phyloP scores from a whole-genome alignment of 768 basidiomycete species.

The Pleurotus giganteus region DNA sequence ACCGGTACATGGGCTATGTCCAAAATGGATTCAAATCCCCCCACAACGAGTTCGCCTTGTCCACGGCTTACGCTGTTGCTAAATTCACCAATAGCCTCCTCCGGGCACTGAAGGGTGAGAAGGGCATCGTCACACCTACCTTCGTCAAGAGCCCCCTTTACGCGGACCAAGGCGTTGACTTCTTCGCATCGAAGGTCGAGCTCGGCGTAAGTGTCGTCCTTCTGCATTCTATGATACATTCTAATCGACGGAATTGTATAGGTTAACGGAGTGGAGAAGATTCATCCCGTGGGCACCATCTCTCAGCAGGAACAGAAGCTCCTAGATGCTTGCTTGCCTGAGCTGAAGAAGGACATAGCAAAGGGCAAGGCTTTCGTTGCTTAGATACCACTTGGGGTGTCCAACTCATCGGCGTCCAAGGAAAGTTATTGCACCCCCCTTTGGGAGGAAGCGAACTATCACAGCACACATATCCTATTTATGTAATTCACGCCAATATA shows the following conservation, averaged over 20 bases:
- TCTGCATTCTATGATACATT: too few relatives aligned
- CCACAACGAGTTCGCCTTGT: slow-evolving; percentile 96
- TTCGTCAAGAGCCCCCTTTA: slow-evolving; percentile 90
- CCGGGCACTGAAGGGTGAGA: slow-evolving; percentile 84
- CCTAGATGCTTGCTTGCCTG: slow-evolving; percentile 83
- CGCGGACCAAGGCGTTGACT: slow-evolving; percentile 82
- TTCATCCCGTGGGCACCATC: slow-evolving; percentile 79
- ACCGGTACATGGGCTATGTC: slow-evolving; percentile 73
- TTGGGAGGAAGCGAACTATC: too few relatives aligned
- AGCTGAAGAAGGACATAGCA: slow-evolving; percentile 97
- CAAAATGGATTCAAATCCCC: slow-evolving; percentile 97
- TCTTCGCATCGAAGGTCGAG: slow-evolving; percentile 93
- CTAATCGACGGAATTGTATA: too few relatives aligned
- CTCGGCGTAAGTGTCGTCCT: slow-evolving; percentile 68
- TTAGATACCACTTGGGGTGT: too few relatives aligned
- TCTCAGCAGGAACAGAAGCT: slow-evolving; percentile 83
- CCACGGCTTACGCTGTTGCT: slow-evolving; percentile 94
- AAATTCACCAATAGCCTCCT: slow-evolving; percentile 85
- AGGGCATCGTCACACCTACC: slow-evolving; percentile 79
- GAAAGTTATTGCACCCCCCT: too few relatives aligned
- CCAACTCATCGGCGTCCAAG: too few relatives aligned
- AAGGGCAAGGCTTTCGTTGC: slow-evolving; percentile 85
- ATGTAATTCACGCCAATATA: too few relatives aligned
- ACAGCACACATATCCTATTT: too few relatives aligned
- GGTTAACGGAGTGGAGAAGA: slow-evolving; percentile 89